Evolutionary conservation across 306 rosid genomes (phyloP), one percentile per base, ranked within the genome.

Genomic region (Citrullus amarus): DNA sequence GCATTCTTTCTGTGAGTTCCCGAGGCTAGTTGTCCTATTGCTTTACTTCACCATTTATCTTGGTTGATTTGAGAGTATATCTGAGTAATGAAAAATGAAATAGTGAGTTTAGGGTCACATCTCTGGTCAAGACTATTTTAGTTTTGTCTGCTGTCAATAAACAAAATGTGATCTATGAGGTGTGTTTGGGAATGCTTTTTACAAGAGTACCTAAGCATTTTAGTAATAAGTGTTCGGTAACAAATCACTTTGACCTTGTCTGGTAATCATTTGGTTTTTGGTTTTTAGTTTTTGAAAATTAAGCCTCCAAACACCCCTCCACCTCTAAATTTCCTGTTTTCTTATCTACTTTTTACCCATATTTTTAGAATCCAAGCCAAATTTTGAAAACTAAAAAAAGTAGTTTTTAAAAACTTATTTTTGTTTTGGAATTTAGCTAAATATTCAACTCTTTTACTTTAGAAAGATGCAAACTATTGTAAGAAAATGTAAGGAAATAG

Each of bases 1-100:
- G 93, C 87, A 79, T 95, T 79, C 88, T 95, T 28, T 92, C 90
- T 7, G 99, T 91, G 86, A 88, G 98, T 89, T 86, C 55, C 78
- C 63, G 50, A 68, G 48, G 32, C 69, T 65, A 15, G n/a, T 77
- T 11, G 56, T n/a, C 46, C 43, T 41, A 48, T 56, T 79, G 9
- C 63, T 44, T 61, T 67, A 36, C 50, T 46, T 34, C 56, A 38
- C 32, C 71, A 5, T 41, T 60, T 30, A 4, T 53, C 30, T 18
- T 17, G 54, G 36, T 63, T 32, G 36, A 32, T 32, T 32, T 32
- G 36, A 3, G 36, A 32, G 16, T 63, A 63, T 9, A 5, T 6
- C 20, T 34, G 44, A 12, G 6, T 5, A 10, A 14, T 9, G 30
- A 66, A 38, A 66, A 66, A 38, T 66, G 0, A 25, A 25, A 25